A percentile compares a stretch with the other conserved stretches of the same genome.
Conservation (phyloP, 768 basidiomycete genomes). For the Trametes meyenii region DNA sequence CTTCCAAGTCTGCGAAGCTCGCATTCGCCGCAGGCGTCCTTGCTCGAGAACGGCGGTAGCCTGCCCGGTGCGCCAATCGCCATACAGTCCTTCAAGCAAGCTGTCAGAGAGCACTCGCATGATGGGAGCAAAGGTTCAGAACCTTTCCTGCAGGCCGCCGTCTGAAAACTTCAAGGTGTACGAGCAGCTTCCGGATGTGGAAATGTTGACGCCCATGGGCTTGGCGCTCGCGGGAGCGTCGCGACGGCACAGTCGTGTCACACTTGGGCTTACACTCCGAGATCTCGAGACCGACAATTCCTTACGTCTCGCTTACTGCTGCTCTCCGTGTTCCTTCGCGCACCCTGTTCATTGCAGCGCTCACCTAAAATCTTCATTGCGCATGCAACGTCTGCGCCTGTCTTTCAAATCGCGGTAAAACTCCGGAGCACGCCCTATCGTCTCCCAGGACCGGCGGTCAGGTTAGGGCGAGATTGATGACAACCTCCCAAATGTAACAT, state of each 20-base stretch:
- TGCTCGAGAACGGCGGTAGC: not conserved
- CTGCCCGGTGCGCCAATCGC: not conserved
- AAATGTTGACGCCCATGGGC: not conserved
- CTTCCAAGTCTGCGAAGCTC: too few relatives aligned
- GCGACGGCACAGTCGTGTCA: not conserved
- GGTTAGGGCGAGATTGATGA: not conserved
- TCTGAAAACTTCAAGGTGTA: not conserved
- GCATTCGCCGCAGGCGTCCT: not conserved
- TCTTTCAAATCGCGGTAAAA: not conserved
- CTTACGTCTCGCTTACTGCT: constrained; percentile 1
- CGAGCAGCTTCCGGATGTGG: not conserved
- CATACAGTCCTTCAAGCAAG: not conserved
- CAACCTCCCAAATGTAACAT: not conserved
- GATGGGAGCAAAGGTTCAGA: constrained; percentile 2
- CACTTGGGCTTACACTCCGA: not conserved
- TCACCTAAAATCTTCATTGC: not conserved
- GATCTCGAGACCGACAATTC: not conserved
- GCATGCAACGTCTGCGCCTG: not conserved
- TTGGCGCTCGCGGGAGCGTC: not conserved
- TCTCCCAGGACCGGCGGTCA: not conserved
- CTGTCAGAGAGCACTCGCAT: constrained; percentile 1
- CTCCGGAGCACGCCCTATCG: not conserved
- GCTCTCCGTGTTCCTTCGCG: not conserved
- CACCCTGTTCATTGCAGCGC: not conserved
- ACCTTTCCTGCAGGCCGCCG: constrained; percentile 2